Percentiles rank a stretch among this genome's conserved stretches.
Conservation (phyloP, 139 green algal species). For the Penium margaritaceum region DNA sequence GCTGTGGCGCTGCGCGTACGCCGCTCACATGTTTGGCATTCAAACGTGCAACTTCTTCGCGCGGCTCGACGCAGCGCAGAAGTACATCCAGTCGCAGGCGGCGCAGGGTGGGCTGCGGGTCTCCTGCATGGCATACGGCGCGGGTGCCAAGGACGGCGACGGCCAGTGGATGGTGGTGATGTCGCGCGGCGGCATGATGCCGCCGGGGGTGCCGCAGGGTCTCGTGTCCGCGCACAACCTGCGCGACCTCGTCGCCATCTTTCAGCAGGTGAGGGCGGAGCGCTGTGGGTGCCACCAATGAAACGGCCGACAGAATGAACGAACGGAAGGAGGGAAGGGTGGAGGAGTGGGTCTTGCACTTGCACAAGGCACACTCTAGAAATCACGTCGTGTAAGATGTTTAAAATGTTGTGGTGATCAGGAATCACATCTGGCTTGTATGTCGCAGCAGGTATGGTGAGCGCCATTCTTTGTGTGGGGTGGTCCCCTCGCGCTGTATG, state of each 20-base stretch:
- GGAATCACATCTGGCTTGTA: neutral
- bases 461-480: too few species aligned
- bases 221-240: neutral
- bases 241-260: neutral
- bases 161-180: constrained; percentile 7
- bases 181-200: neutral
- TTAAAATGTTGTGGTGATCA: neutral
- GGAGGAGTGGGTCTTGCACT: neutral
- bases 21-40: neutral
- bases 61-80: neutral
- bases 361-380: neutral
- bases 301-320: too few species aligned
- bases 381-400: neutral
- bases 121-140: neutral
- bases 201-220: neutral
- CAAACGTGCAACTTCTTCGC: constrained; percentile 10
- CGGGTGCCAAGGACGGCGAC: too few species aligned
- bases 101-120: neutral
- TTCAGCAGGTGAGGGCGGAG: neutral
- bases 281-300: too few species aligned
- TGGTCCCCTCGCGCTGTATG: too few species aligned
- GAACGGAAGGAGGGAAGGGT: too few species aligned
- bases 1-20: constrained; percentile 6
- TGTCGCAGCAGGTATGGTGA: too few species aligned
- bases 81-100: constrained; percentile 7